Percentiles rank a stretch among this genome's conserved stretches.
These are phyloP conservation scores for Phyllosticta citriasiana DNA, from an alignment of 2,329 filamentous ascomycete genomes.

Conservation along the genomic window DNA sequence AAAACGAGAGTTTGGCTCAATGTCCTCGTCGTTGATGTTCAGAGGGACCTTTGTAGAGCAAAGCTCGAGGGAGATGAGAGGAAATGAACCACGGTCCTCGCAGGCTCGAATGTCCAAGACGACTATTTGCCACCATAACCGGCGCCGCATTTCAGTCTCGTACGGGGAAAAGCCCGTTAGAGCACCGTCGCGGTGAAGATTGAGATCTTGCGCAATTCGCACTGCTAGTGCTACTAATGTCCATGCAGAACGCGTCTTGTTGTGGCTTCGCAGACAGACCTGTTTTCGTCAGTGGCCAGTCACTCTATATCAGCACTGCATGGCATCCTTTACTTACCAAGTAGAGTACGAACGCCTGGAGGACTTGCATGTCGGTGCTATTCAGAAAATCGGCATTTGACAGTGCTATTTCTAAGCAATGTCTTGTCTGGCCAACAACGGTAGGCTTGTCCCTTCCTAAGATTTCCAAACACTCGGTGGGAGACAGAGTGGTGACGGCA, in stretches of 20 bases:
- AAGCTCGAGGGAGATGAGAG: slow-evolving; percentile 2
- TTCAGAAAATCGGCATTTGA: slow-evolving; percentile 58
- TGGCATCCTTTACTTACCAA: slow-evolving; percentile 38
- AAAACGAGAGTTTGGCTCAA: slow-evolving; percentile 26
- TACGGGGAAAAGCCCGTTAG: slow-evolving; percentile 44
- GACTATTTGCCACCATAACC: slow-evolving; percentile 53
- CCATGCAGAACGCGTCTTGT: slow-evolving; percentile 48
- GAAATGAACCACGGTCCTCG: slow-evolving; percentile 10
- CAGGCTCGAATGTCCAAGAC: slow-evolving; percentile 37
- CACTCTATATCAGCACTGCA: not conserved
- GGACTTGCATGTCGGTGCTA: slow-evolving; percentile 51
- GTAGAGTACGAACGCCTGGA: slow-evolving; percentile 60
- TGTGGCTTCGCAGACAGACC: slow-evolving; percentile 31
- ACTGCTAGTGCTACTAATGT: slow-evolving; percentile 52
- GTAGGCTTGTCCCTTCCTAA: slow-evolving; percentile 36
- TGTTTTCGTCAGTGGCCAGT: slow-evolving; percentile 17
- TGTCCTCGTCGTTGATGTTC: slow-evolving; percentile 39
- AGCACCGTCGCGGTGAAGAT: slow-evolving; percentile 50
- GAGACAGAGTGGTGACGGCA: slow-evolving; percentile 40
- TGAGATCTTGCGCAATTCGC: slow-evolving; percentile 51
- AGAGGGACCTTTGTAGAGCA: slow-evolving; percentile 32
- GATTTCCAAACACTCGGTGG: slow-evolving; percentile 43
- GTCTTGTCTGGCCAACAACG: slow-evolving; percentile 1
- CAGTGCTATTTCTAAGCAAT: slow-evolving; percentile 35
- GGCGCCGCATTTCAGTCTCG: slow-evolving; percentile 46